Conservation (phyloP, 164 flowering plant genomes). For the Sextonia rubra region DNA sequence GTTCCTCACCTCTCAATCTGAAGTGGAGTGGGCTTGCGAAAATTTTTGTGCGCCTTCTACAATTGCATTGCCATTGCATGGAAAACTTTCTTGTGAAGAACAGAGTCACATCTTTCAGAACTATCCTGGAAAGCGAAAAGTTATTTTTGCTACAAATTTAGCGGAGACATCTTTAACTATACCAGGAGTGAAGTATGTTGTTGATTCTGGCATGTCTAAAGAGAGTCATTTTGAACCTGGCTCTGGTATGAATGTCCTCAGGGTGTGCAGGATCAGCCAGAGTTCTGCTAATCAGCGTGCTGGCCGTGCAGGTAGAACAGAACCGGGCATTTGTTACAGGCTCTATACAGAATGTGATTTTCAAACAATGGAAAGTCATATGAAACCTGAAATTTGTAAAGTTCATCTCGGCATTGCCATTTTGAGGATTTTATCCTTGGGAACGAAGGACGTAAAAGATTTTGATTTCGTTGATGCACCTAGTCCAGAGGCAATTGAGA, state of each 20-base stretch:
- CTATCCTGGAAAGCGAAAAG: conserved; percentile 63
- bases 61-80: conserved; percentile 75
- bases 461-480: conserved; percentile 97
- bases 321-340: conserved; percentile 86
- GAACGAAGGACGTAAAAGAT: conserved; percentile 44
- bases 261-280: conserved; percentile 65
- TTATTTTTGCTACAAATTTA: conserved; percentile 87
- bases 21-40: conserved; percentile 97
- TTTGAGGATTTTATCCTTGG: conserved; percentile 75
- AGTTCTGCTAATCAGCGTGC: conserved; percentile 92
- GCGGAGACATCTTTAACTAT: conserved; percentile 97
- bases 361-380: conserved; percentile 52
- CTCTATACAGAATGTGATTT: conserved; percentile 63
- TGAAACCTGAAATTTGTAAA: conserved; percentile 83
- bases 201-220: conserved; percentile 87
- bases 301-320: conserved; percentile 97
- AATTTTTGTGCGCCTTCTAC: conserved; percentile 46
- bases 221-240: conserved; percentile 77
- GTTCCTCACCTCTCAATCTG: conserved; percentile 81
- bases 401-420: conserved; percentile 96
- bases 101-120: conserved; percentile 59
- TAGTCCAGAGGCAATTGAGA: conserved; percentile 59
- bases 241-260: conserved; percentile 83
- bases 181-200: conserved; percentile 89
- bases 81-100: conserved; percentile 80